Evolutionary conservation across 139 green algal genomes (phyloP).

Genomic region (Medakamo hakoo): DNA sequence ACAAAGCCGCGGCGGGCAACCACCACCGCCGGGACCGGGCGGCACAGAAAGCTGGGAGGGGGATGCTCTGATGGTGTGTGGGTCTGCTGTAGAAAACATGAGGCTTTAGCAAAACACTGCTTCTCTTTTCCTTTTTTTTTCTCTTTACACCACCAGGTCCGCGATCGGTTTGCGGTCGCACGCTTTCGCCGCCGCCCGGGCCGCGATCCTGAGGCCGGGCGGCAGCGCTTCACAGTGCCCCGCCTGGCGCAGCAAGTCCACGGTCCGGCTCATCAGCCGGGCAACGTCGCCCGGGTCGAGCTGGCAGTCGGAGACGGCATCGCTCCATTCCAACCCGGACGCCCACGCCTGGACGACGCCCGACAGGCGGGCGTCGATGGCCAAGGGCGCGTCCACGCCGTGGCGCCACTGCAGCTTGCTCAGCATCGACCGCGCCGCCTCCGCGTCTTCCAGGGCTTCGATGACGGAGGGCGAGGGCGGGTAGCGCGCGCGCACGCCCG

Average conservation of each 20-base stretch:
- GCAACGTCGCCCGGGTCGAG: constrained; percentile 78
- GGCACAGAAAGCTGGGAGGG: background rate
- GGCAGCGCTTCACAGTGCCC: background rate
- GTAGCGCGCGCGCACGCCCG: constrained; percentile 27
- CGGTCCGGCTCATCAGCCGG: constrained; percentile 54
- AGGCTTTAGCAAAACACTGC: background rate
- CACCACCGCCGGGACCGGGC: background rate
- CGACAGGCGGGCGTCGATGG: constrained; percentile 18
- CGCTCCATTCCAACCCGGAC: constrained; percentile 35
- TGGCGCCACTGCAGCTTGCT: constrained; percentile 29
- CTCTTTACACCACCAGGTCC: constrained; percentile 3
- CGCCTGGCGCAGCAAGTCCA: constrained; percentile 63
- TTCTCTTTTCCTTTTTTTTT: background rate
- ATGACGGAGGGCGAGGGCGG: constrained; percentile 18
- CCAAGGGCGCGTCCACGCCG: constrained; percentile 16
- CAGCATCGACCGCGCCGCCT: constrained; percentile 29
- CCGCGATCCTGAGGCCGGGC: background rate
- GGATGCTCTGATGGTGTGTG: background rate
- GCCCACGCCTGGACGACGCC: constrained; percentile 73
- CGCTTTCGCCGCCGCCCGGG: background rate
- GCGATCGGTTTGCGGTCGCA: constrained; percentile 5
- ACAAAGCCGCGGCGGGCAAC: no score
- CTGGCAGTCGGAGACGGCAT: constrained; percentile 39
- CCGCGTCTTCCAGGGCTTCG: constrained; percentile 31
- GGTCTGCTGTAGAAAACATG: background rate